These are phyloP conservation scores for Monosporascus ibericus DNA, from an alignment of 2,329 filamentous ascomycete genomes.

Conservation along the genomic window DNA sequence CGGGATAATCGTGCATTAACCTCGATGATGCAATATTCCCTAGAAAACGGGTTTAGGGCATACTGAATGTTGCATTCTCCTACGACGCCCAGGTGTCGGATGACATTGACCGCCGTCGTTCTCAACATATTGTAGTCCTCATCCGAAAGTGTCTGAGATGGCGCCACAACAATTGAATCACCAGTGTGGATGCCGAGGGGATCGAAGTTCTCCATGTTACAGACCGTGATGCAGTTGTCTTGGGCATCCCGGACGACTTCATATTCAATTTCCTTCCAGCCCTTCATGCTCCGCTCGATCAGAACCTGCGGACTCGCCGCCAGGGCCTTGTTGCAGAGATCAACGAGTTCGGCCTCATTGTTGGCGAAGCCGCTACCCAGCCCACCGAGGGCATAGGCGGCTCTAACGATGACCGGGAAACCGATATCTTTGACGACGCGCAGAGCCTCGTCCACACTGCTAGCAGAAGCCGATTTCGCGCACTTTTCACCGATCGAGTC, in stretches of 20 bases:
- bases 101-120: slow-evolving; percentile 94
- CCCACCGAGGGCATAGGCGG: slow-evolving; percentile 91
- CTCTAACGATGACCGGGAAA: slow-evolving; percentile 94
- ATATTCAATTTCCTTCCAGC: slow-evolving; percentile 99
- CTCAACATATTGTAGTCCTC: slow-evolving; percentile 99
- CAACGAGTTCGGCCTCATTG: slow-evolving; percentile 72
- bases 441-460: slow-evolving; percentile 80
- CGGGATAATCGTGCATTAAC: slow-evolving; percentile 94
- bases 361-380: slow-evolving; percentile 94
- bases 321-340: slow-evolving; percentile 91
- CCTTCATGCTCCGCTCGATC: slow-evolving; percentile 98
- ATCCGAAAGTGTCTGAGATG: slow-evolving; percentile 92
- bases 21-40: slow-evolving; percentile 98
- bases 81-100: slow-evolving; percentile 92
- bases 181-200: slow-evolving; percentile 96
- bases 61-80: slow-evolving; percentile 99
- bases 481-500: slow-evolving; percentile 97
- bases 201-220: slow-evolving; percentile 99
- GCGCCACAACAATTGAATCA: slow-evolving; percentile 96
- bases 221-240: slow-evolving; percentile 98
- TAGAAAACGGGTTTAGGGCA: slow-evolving; percentile 88
- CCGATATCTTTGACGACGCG: slow-evolving; percentile 84
- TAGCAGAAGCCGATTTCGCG: slow-evolving; percentile 92
- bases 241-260: slow-evolving; percentile 93
- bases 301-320: slow-evolving; percentile 92